Evolutionary conservation across 192 early-diverging fungal species (phyloP), one percentile per base, ranked within the genome.

Genomic region (Gamsiella multidivaricata): DNA sequence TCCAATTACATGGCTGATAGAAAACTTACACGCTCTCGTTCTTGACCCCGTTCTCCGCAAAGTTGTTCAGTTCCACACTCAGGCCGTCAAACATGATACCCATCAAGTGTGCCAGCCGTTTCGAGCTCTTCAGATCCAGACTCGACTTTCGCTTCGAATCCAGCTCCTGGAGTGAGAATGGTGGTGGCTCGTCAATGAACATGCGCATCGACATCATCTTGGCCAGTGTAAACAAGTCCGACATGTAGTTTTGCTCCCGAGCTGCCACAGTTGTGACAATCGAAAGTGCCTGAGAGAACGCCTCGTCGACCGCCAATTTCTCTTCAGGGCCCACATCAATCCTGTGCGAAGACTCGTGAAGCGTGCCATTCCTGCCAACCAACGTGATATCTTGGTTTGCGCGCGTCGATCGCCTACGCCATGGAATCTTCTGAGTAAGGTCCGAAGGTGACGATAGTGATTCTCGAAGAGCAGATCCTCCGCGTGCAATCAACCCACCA

Each of bases 181-280:
- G 67, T 22, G 80, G 68, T 57, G 37, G 75, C 52, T 81, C 82
- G 63, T 64, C 86, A 66, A 71, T 76, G 67, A 60, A 70, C 83
- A 86, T 54, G 57, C 81, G 74, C 84, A 81, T 55, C 72, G 83
- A 60, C 74, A 82, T 58, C 46, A 82, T 18, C 69, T 84, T 51
- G 79, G 81, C 68, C 82, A 88, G 71, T 71, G 91, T 86, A 54
- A 99, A 98, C 31, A 96, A 80, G 62, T 97, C 95, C 18, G 89
- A 87, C 47, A 97, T 87, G 66, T 94, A 96, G 80, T 97, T 98
- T 81, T 98, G 95, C 80, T 96, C 96, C 3, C 92, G 82, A 12
- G 94, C 85, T 14, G 97, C 88, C 15, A 90, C 73, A 25, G 87
- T 70, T 11, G 90, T 81, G 22, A 95, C 81, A 32, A 88, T 84